Evolutionary conservation across 495 filamentous ascomycete species (phyloP), one percentile per base, ranked within the genome.

Genomic region (Letharia lupina): DNA sequence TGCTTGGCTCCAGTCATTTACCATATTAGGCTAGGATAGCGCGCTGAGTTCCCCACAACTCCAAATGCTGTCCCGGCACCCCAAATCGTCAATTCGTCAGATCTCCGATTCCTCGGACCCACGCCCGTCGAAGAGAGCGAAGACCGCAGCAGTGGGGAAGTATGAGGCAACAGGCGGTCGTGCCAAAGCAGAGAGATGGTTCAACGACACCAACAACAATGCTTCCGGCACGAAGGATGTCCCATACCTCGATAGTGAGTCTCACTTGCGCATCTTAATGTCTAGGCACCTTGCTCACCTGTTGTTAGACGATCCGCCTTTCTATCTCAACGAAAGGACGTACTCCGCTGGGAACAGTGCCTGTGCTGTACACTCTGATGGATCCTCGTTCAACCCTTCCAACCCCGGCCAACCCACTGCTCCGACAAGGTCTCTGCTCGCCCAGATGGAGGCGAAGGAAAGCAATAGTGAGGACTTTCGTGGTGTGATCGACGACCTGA

Each of bases 401-500:
- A 54, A 69, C 64, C 37, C 72, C 65, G 59, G 69, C 59, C 15
- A 69, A 63, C 69, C 59, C 57, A 67, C 48, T 42, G 70, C 48
- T 47, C 64, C 70, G 48, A 69, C 68, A 20, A 41, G 60, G 67
- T 63, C 64, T 58, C 61, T 67, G 63, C 50, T 72, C 67, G 71
- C 73, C 23, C 68, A 72, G 7, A 61, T 71, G 50, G 66, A 70
- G 45, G 74, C 78, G 10, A 79, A 76, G 23, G 82, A 82, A 60
- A 82, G 78, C 65, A 83, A 81, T 50, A 80, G 77, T 61, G 84
- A 83, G 50, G 84, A 84, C 67, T 87, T 80, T 64, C 77, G 86
- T 60, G 84, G 84, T 67, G 85, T 90, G 42, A 89, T 90, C 52
- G 87, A 90, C 68, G 88, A 90, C 70, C 72, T 90, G 61, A 90